A percentile compares a stretch with the other conserved stretches of the same genome.
Evolutionary conservation across 805 yeast species (phyloP).

Genomic region (Starmera amethionina): DNA sequence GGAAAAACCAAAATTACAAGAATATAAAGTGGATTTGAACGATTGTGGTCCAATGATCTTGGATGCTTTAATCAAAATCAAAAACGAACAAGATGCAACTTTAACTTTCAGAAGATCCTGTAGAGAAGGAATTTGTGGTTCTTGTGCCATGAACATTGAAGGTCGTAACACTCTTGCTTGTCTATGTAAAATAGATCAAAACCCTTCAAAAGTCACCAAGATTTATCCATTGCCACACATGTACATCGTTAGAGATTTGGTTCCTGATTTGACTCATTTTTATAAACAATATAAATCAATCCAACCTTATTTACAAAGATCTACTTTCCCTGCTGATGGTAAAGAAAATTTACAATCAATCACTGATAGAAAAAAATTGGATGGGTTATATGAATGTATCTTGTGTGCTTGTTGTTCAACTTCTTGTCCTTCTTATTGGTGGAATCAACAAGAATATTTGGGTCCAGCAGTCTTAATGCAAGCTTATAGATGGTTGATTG

Average conservation of each 20-base stretch:
- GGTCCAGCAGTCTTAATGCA: conserved; percentile 99
- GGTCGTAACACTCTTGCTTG: conserved; percentile 97
- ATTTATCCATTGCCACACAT: conserved; percentile 97
- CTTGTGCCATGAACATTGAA: conserved; percentile 99
- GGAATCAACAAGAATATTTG: conserved; percentile 97
- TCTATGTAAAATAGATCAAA: conserved; percentile 84
- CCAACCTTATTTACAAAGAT: conserved; percentile 90
- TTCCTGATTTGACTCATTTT: conserved; percentile 95
- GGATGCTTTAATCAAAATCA: conserved; percentile 89
- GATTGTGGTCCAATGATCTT: conserved; percentile 96
- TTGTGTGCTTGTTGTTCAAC: conserved; percentile 98
- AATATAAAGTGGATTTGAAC: conserved; percentile 78
- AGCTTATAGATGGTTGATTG: conserved; percentile 98
- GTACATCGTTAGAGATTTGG: conserved; percentile 95
- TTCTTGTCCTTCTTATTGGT: conserved; percentile 99
- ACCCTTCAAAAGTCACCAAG: conserved; percentile 64
- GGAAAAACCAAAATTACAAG: conserved; percentile 78
- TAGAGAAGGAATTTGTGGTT: conserved; percentile 99
- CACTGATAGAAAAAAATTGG: conserved; percentile 91
- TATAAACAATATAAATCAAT: conserved; percentile 98
- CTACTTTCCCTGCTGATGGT: conserved; percentile 72
- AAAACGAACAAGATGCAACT: conserved; percentile 93
- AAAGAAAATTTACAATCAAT: conserved; percentile 85
- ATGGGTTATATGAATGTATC: conserved; percentile 95
- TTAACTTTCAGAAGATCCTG: conserved; percentile 96